Evolutionary conservation across 139 green algal genomes (phyloP), one percentile per base, ranked within the genome.

Genomic region (Asterochloris erici): DNA sequence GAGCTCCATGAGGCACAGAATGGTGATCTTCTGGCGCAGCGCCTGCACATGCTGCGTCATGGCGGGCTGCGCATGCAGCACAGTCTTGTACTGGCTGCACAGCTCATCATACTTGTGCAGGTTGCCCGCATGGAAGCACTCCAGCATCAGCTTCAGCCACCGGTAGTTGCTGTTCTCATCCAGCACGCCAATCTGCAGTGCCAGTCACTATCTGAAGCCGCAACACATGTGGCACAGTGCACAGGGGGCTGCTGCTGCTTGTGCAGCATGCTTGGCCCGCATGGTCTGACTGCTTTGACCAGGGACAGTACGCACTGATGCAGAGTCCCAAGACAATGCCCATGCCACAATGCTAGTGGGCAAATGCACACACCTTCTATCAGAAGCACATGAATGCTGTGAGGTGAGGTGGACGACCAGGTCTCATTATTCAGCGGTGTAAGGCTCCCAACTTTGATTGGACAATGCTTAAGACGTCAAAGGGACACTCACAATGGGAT

Each of bases 21-120:
- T 92, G 63, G 95, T 98, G 82, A 99, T 96, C 91, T 99, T 99
- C 86, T 99, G 93, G 11, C 95, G 82, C 66, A 99, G 90, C 29
- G 86, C 87, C 77, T 93, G 87, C 89, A 97, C 95, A 83, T 98
- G 91, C 63, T 91, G 87, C 47, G 99, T 96, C 77, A 99, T 88
- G 27, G 93, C 95, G 1, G 97, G 97, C 90, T 98, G 95, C 12
- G 83, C 88, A 84, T 98, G 98, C 19, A 99, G 92, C 77, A 89
- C 80, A 0, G 82, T 71, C 6, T 93, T 92, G 84, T 98, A 86
- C 79, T 89, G 81, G 14, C 68, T 81, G 89, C 95, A 99, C 78
- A 99, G 91, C 78, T 85, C 84, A 79, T 99, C 96, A 86, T 98
- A 99, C 78, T 74, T 63, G 81, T 95, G 85, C 85, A 99, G 89